These are phyloP conservation scores for Peltaster fructicola DNA, from an alignment of 2,329 filamentous ascomycete genomes.

Conservation along the genomic window DNA sequence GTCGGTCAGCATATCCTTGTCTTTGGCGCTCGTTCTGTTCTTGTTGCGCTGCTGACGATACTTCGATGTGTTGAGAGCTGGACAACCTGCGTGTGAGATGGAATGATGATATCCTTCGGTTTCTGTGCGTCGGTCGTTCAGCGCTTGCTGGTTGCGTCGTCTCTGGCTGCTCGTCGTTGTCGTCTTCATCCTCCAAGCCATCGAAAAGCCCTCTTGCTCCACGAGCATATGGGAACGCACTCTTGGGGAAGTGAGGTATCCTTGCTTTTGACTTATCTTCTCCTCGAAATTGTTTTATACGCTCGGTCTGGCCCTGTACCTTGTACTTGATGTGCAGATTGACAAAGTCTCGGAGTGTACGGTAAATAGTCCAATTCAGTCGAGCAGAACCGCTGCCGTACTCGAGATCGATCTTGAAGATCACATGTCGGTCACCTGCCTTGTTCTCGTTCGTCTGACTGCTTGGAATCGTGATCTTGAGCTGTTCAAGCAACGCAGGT, in stretches of 20 bases:
- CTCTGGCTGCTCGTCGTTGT: constrained; percentile 37
- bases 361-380: constrained; percentile 89
- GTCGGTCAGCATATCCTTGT: constrained; percentile 56
- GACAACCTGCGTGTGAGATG: constrained; percentile 41
- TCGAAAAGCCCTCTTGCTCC: constrained; percentile 39
- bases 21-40: constrained; percentile 11
- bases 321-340: constrained; percentile 92
- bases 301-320: constrained; percentile 65
- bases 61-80: constrained; percentile 28
- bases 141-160: no score
- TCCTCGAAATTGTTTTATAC: constrained; percentile 52
- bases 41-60: constrained; percentile 13
- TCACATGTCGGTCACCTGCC: constrained; percentile 50
- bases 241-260: constrained; percentile 77
- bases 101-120: constrained; percentile 35
- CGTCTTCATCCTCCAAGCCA: constrained; percentile 62
- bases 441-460: constrained; percentile 50
- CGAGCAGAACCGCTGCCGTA: constrained; percentile 89
- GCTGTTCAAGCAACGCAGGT: constrained; percentile 82
- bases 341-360: constrained; percentile 74
- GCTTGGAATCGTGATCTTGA: constrained; percentile 74
- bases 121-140: constrained; percentile 23
- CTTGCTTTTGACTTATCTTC: constrained; percentile 52
- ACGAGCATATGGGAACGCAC: constrained; percentile 76
- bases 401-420: constrained; percentile 84